These are phyloP conservation scores for Tubosaeta sp. DNA, from an alignment of 768 basidiomycete genomes.

Conservation along the genomic window DNA sequence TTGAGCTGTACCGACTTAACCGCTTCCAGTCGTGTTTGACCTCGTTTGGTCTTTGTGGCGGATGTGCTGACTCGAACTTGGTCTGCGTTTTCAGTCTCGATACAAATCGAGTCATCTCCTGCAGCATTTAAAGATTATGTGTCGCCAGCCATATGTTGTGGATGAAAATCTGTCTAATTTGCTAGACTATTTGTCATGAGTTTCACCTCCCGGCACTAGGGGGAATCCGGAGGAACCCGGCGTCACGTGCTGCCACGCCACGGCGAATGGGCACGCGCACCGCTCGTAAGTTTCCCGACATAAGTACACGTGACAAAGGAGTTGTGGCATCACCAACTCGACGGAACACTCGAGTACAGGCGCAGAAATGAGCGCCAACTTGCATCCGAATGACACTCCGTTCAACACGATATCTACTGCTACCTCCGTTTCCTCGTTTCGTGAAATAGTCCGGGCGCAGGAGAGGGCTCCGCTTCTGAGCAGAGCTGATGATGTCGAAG, in stretches of 20 bases:
- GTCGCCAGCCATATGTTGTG: no score
- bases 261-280: no score
- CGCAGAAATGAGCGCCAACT: constrained; percentile 12
- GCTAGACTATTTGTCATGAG: no score
- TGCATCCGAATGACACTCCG: constrained; percentile 4
- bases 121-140: no score
- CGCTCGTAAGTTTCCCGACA: no score
- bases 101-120: no score
- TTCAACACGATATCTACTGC: constrained; percentile 25
- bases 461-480: constrained; percentile 25
- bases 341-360: neutral
- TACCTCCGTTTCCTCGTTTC: constrained; percentile 26
- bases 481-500: constrained; percentile 22
- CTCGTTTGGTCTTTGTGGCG: constrained; percentile 29
- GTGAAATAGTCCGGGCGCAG: constrained; percentile 18
- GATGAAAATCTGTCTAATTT: no score
- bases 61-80: constrained; percentile 1
- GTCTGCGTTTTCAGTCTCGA: no score
- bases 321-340: neutral
- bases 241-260: no score
- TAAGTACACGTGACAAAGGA: no score
- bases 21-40: constrained; percentile 17
- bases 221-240: no score
- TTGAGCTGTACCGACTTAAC: constrained; percentile 12
- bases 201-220: no score